Base-by-base conservation (phyloP, 768 basidiomycete species). In the Leccinum obscurum region DNA sequence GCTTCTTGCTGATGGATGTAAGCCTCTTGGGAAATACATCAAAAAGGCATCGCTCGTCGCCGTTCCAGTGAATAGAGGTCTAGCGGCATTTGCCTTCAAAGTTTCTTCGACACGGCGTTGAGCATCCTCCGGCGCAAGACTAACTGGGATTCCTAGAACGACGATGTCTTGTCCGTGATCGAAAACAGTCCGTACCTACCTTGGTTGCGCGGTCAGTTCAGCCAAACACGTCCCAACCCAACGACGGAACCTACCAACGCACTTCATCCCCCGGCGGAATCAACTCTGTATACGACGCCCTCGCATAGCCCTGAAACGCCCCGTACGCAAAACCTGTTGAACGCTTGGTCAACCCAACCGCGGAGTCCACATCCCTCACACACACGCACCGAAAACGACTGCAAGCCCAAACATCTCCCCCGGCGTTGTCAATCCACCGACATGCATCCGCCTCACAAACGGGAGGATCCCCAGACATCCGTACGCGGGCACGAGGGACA, bases 211-310 rank as follows among this genome's bases (percentile, higher is more conserved):
- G 7, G 4, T 28, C 52, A 20, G 28, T 17, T 52, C 28, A 39
- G 20, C 3, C 46, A 22, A 48, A 17, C 1, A 7, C 15, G 3
- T 8, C 17, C 39, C 37, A 22, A 48, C 46, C 2, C 9, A 15
- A 4, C 4, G 3, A 7, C 2, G 0, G 15, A 8, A 68, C 81
- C 60, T 75, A 93, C 90, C 93, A 98, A 57, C 93, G 78, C 2
- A 94, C 94, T 74, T 95, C 93, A 73, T 97, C 92, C 0, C 90
- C 88, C 2, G 84, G 84, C 0, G 95, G 96, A 3, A 98, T 81
- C 56, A 99, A 75, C 67, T 92, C 92, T 2, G 93, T 86, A 68
- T 92, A 97, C 46, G 90, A 86, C 2, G 93, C 91, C 26, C 95
- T 77, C 0, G 93, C 90, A 62, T 94, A 96, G 24, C 90, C 83